Conservation (phyloP, 169 alveolate species). For the Plasmodium yoelii region DNA sequence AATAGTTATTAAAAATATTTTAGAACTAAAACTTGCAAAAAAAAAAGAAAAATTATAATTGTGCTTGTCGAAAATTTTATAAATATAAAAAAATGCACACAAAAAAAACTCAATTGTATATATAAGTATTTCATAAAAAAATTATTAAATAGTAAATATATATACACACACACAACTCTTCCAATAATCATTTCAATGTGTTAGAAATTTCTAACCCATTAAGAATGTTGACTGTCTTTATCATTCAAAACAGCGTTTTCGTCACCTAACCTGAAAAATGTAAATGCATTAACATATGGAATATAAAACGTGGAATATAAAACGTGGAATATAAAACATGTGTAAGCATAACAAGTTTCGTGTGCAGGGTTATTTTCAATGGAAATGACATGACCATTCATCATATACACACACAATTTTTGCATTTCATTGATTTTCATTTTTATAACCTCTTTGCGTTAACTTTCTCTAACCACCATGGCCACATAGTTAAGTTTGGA, state of each 20-base stretch:
- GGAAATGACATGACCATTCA: background rate
- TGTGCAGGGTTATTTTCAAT: background rate
- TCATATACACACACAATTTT: background rate
- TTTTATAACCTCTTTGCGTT: conserved; percentile 46
- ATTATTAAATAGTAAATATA: background rate
- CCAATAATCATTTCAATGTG: too few species aligned
- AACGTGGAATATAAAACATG: too few species aligned
- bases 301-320: too few species aligned
- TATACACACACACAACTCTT: background rate
- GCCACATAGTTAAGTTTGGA: conserved; percentile 71
- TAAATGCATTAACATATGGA: too few species aligned
- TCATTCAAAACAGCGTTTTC: conserved; percentile 10
- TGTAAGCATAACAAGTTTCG: background rate
- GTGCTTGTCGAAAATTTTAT: background rate
- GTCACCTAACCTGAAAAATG: conserved; percentile 19
- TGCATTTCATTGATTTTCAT: background rate
- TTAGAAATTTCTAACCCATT: background rate
- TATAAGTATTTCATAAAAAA: background rate
- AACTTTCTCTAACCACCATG: conserved; percentile 75
- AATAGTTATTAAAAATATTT: background rate
- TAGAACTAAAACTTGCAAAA: conserved; percentile 1
- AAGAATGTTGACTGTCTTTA: conserved; percentile 4
- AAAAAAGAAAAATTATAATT: background rate
- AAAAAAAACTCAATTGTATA: background rate
- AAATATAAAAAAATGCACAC: background rate